phyloP scores from a whole-genome alignment of 2,329 filamentous ascomycete genomes.

The Verruconis gallopava region DNA sequence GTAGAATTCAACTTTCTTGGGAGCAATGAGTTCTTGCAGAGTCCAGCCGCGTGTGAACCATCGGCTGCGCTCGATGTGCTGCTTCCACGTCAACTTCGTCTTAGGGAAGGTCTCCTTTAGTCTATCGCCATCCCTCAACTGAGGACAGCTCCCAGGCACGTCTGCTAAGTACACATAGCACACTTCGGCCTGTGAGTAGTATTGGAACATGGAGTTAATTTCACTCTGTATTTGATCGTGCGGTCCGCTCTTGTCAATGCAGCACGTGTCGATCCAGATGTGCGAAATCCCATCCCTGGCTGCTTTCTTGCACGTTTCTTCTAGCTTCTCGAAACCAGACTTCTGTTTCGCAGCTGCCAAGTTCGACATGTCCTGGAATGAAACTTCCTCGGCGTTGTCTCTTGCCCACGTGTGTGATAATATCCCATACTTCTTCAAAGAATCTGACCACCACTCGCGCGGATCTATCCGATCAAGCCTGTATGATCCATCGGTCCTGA shows the following conservation, averaged over 20 bases:
- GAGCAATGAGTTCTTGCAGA: slow-evolving; percentile 8
- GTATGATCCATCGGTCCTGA: not conserved
- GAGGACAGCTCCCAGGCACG: slow-evolving; percentile 1
- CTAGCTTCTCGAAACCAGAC: slow-evolving; percentile 5
- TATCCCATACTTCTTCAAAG: slow-evolving; percentile 3
- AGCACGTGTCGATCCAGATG: slow-evolving; percentile 9
- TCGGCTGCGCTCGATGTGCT: slow-evolving; percentile 4
- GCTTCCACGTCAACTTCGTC: not conserved
- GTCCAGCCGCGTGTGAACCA: slow-evolving; percentile 10
- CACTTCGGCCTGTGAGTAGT: slow-evolving; percentile 1
- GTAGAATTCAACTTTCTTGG: slow-evolving; percentile 8
- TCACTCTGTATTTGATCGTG: slow-evolving; percentile 5
- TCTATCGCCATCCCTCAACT: not conserved
- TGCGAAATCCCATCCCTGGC: not conserved
- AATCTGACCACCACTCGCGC: not conserved
- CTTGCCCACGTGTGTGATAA: slow-evolving; percentile 8
- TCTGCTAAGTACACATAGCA: slow-evolving; percentile 9
- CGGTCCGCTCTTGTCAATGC: slow-evolving; percentile 1
- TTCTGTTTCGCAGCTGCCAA: not conserved
- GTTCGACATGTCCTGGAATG: slow-evolving; percentile 5
- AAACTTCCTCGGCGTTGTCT: slow-evolving; percentile 2
- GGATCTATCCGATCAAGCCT: not conserved
- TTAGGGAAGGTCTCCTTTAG: not conserved
- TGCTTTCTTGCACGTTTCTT: slow-evolving; percentile 1
- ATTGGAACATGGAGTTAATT: slow-evolving; percentile 8